Evolutionary conservation across 2,329 filamentous ascomycete species (phyloP).

Genomic region (Colletotrichum brevisporum): DNA sequence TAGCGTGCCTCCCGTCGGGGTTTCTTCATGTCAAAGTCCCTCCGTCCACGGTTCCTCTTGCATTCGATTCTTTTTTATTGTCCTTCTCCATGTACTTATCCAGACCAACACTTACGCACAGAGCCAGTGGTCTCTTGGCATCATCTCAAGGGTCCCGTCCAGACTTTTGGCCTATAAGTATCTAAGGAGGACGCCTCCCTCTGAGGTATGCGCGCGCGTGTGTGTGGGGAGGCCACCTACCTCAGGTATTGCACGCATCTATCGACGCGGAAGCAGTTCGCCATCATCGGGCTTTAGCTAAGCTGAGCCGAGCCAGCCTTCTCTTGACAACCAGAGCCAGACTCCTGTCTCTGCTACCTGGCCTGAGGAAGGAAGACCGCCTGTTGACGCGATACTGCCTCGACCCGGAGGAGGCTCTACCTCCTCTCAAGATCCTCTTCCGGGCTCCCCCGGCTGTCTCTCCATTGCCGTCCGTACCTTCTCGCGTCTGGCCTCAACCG

Average conservation of each 20-base stretch:
- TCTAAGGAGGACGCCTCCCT: neutral
- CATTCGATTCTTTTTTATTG: neutral
- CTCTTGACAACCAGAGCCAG: too few relatives aligned
- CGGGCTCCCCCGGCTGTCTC: too few relatives aligned
- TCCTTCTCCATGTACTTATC: neutral
- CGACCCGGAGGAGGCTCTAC: neutral
- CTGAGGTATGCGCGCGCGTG: constrained; percentile 27
- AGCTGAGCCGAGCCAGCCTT: neutral
- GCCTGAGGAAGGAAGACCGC: neutral
- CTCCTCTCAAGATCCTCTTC: neutral
- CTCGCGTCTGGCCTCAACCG: constrained; percentile 6
- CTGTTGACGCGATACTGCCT: neutral
- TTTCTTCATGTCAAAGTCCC: neutral
- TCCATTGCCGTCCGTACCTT: too few relatives aligned
- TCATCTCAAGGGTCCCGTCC: neutral
- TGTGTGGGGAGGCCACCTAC: constrained; percentile 15
- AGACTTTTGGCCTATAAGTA: constrained; percentile 21
- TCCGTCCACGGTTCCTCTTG: neutral
- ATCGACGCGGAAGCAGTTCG: constrained; percentile 9
- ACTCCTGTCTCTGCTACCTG: too few relatives aligned
- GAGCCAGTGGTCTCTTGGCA: constrained; percentile 10
- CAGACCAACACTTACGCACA: neutral
- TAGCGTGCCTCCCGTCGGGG: neutral
- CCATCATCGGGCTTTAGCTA: too few relatives aligned
- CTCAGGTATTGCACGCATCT: constrained; percentile 12